Percentiles rank a stretch among this genome's conserved stretches.
Conservation (phyloP, 495 filamentous ascomycete genomes). For the Lepidopterella palustris region DNA sequence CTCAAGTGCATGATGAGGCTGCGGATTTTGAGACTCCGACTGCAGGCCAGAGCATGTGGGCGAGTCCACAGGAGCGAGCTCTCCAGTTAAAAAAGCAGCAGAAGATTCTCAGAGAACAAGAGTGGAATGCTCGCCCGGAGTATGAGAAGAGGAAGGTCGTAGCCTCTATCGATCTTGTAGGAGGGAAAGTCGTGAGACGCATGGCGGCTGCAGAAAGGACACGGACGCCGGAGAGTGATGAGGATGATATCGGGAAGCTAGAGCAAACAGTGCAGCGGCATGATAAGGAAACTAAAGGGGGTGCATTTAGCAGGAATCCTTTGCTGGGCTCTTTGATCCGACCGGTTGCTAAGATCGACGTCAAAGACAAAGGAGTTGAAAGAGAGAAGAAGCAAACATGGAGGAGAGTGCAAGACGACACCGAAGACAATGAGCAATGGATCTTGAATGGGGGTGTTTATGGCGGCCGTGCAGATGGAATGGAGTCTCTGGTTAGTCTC, state of each 20-base stretch:
- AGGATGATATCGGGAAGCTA: constrained; percentile 40
- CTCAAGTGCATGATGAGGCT: constrained; percentile 85
- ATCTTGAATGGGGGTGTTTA: constrained; percentile 80
- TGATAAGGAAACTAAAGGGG: constrained; percentile 37
- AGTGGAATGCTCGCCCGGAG: constrained; percentile 83
- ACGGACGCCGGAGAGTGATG: constrained; percentile 40
- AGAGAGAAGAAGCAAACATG: constrained; percentile 53
- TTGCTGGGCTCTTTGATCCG: constrained; percentile 71
- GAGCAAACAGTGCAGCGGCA: constrained; percentile 31
- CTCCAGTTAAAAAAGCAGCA: constrained; percentile 86
- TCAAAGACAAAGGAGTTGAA: constrained; percentile 40
- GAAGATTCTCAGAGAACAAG: constrained; percentile 76
- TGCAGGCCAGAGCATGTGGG: constrained; percentile 72
- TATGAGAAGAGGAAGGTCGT: constrained; percentile 90
- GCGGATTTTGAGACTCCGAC: constrained; percentile 80
- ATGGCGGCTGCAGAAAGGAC: constrained; percentile 54
- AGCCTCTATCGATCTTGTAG: constrained; percentile 75
- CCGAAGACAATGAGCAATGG: constrained; percentile 84
- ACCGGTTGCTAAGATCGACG: constrained; percentile 63
- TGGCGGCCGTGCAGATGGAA: constrained; percentile 38
- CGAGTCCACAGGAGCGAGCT: constrained; percentile 78
- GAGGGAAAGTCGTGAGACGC: constrained; percentile 67
- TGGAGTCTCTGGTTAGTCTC: background rate
- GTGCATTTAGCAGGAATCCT: constrained; percentile 78
- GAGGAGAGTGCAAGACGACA: constrained; percentile 87